A percentile compares a stretch with the other conserved stretches of the same genome.
These are phyloP conservation scores for Rhizoclosmatium globosum DNA, from an alignment of 192 early-diverging fungal species.

Conservation along the genomic window DNA sequence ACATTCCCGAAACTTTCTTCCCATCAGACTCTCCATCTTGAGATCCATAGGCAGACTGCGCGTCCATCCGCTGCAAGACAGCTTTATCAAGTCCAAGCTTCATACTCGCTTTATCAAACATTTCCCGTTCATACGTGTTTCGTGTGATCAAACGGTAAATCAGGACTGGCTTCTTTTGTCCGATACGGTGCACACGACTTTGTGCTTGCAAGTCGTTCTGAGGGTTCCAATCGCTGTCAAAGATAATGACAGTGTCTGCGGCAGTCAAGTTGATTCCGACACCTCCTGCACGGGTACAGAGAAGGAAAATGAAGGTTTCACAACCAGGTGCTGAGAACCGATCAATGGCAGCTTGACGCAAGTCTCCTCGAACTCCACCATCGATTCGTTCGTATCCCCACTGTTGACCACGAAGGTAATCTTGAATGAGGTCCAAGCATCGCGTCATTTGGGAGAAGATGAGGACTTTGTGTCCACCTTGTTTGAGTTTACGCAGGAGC, in stretches of 20 bases:
- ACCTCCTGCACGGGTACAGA: constrained; percentile 87
- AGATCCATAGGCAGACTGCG: constrained; percentile 45
- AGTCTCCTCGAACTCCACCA: constrained; percentile 78
- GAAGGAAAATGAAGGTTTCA: constrained; percentile 83
- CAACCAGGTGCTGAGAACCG: constrained; percentile 76
- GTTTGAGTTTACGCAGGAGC: constrained; percentile 73
- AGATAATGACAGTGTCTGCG: constrained; percentile 88
- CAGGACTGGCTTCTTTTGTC: constrained; percentile 86
- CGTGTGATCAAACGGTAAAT: constrained; percentile 76
- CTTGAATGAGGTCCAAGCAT: constrained; percentile 82
- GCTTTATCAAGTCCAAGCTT: constrained; percentile 85
- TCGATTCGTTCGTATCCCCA: constrained; percentile 86
- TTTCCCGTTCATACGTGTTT: constrained; percentile 88
- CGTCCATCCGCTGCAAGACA: constrained; percentile 77
- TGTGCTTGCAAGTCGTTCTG: constrained; percentile 91
- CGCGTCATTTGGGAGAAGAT: constrained; percentile 90
- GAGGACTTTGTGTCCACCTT: constrained; percentile 83
- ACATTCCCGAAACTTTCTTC: constrained; percentile 55
- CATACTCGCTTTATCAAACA: constrained; percentile 90
- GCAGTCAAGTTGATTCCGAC: constrained; percentile 90
- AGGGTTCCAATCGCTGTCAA: constrained; percentile 90
- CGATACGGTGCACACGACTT: constrained; percentile 84
- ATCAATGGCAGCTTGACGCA: constrained; percentile 85
- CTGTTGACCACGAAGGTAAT: constrained; percentile 76
- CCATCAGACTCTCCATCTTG: constrained; percentile 31